phyloP scores from a whole-genome alignment of 2,329 filamentous ascomycete species.

The Xylariaceae sp. region DNA sequence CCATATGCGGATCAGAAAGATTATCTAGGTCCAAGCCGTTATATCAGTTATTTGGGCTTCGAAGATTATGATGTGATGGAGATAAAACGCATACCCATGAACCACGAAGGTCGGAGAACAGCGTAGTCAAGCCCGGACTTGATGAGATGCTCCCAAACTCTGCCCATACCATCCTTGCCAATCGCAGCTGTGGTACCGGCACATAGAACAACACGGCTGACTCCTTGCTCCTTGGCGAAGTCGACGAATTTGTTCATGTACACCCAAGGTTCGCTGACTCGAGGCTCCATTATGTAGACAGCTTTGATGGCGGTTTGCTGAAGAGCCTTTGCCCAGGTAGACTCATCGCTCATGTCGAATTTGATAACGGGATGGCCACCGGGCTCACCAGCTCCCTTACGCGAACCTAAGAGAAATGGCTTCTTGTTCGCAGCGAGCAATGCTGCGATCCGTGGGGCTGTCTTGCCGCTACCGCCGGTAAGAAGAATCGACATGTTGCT shows the following conservation, averaged over 20 bases:
- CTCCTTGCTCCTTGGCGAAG: constrained; percentile 15
- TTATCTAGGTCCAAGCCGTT: constrained; percentile 13
- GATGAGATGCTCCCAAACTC: constrained; percentile 20
- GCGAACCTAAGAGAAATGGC: constrained; percentile 18
- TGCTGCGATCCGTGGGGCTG: constrained; percentile 17
- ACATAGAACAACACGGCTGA: constrained; percentile 19
- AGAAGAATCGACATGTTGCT: constrained; percentile 20
- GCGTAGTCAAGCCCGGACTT: constrained; percentile 17
- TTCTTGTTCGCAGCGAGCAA: constrained; percentile 13
- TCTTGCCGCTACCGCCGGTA: constrained; percentile 21
- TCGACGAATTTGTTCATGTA: constrained; percentile 21
- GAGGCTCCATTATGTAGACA: constrained; percentile 21
- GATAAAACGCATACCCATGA: constrained; percentile 15
- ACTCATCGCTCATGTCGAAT: constrained; percentile 17
- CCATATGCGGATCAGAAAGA: constrained; percentile 10
- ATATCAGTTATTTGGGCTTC: constrained; percentile 5
- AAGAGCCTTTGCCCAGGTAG: constrained; percentile 16
- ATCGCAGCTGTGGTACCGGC: constrained; percentile 14
- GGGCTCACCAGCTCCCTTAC: constrained; percentile 9
- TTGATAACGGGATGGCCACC: constrained; percentile 9
- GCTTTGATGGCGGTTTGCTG: constrained; percentile 11
- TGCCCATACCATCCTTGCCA: constrained; percentile 20
- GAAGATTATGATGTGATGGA: background rate
- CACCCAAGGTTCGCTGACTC: constrained; percentile 13
- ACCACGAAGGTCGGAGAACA: constrained; percentile 23